Evolutionary conservation across 306 rosid genomes (phyloP).

Genomic region (Aeschynomene evenia): DNA sequence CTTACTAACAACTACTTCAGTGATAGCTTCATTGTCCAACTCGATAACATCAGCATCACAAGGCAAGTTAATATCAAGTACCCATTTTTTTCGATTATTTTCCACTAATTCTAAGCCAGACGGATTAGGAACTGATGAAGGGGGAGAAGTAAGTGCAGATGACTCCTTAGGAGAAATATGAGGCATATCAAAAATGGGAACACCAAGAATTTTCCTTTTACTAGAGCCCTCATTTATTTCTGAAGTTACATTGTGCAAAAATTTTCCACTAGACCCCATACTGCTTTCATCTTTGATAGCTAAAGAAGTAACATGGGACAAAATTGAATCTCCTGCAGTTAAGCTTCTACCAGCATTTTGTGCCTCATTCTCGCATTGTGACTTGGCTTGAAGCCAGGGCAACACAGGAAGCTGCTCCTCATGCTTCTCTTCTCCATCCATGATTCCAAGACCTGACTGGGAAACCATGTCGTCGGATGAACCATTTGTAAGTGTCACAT

Average conservation of each 20-base stretch:
- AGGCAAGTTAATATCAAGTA: conserved; percentile 83
- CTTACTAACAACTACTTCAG: conserved; percentile 39
- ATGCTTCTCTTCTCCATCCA: conserved; percentile 48
- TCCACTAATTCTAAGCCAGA: conserved; percentile 37
- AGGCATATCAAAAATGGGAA: conserved; percentile 62
- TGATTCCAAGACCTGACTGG: conserved; percentile 39
- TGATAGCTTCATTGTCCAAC: conserved; percentile 31
- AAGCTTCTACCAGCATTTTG: conserved; percentile 41
- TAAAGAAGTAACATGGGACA: conserved; percentile 40
- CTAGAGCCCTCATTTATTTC: conserved; percentile 44
- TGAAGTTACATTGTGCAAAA: conserved; percentile 38
- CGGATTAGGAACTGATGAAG: conserved; percentile 37
- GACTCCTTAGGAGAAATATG: conserved; percentile 50
- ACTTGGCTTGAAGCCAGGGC: conserved; percentile 71
- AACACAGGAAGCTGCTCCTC: conserved; percentile 56
- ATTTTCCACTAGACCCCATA: conserved; percentile 38
- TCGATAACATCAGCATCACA: conserved; percentile 59
- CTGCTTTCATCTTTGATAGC: conserved; percentile 44
- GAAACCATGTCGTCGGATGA: conserved; percentile 48
- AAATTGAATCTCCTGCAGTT: conserved; percentile 36
- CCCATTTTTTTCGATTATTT: conserved; percentile 34
- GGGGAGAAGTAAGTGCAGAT: conserved; percentile 43
- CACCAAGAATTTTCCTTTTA: conserved; percentile 56
- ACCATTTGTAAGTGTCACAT: conserved; percentile 52
- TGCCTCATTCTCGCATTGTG: conserved; percentile 48